These are phyloP conservation scores for Fusarium sp. DNA, from an alignment of 2,329 filamentous ascomycete species.

Conservation along the genomic window DNA sequence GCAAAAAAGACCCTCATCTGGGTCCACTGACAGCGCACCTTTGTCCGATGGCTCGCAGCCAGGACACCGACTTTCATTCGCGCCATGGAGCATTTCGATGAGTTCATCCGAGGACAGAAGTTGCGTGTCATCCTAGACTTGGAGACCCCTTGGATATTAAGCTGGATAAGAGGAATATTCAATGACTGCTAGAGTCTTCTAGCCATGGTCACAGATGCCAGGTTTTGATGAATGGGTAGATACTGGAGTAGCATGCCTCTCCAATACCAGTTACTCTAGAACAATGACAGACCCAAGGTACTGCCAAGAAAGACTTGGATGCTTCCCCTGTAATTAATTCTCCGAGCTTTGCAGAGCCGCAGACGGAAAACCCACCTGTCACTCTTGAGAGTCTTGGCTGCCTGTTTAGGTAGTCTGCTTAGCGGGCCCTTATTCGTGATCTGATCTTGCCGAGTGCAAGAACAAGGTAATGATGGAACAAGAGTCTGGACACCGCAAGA, in stretches of 20 bases:
- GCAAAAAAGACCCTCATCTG: background rate
- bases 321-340: background rate
- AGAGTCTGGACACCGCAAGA: accelerated
- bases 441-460: background rate
- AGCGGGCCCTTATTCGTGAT: background rate
- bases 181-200: background rate
- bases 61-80: background rate
- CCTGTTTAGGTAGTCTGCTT: background rate
- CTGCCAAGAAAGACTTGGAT: background rate
- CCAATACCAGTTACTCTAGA: background rate
- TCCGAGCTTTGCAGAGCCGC: background rate
- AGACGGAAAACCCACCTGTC: background rate
- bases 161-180: accelerated
- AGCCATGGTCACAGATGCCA: background rate
- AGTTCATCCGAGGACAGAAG: background rate
- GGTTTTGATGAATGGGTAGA: background rate
- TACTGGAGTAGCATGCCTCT: background rate
- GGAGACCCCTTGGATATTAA: no score
- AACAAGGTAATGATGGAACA: no score
- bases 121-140: background rate
- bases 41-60: background rate
- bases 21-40: no score
- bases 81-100: background rate
- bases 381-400: background rate
- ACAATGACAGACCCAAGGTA: background rate